These are phyloP conservation scores for Funneliformis caledonium DNA, from an alignment of 371 early-diverging fungal genomes.

Conservation along the genomic window DNA sequence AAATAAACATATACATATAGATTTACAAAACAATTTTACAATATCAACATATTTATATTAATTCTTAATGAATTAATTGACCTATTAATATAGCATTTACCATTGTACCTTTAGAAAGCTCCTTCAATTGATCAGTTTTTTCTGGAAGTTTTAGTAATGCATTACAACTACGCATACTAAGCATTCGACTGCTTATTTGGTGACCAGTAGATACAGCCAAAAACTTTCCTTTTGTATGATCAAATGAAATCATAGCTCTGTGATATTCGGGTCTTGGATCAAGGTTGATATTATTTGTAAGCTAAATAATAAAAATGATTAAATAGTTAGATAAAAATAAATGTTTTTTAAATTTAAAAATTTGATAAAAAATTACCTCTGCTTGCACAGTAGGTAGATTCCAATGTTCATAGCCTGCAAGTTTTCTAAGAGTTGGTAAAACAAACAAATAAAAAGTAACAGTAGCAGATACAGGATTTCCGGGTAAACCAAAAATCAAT, in stretches of 20 bases:
- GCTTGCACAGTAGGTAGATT: conserved; percentile 61
- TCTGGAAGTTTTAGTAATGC: conserved; percentile 73
- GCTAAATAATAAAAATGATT: conserved; percentile 41
- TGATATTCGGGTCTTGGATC: conserved; percentile 90
- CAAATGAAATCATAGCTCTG: conserved; percentile 61
- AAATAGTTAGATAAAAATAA: background rate
- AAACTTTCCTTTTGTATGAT: conserved; percentile 45
- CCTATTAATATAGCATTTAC: conserved; percentile 36
- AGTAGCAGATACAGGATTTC: conserved; percentile 91
- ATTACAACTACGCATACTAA: conserved; percentile 81
- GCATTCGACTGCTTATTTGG: conserved; percentile 82
- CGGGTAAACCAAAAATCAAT: conserved; percentile 87
- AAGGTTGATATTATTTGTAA: conserved; percentile 59
- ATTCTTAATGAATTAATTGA: conserved; percentile 1
- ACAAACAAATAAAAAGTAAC: conserved; percentile 91
- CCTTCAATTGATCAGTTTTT: conserved; percentile 42
- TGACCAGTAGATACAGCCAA: conserved; percentile 70
- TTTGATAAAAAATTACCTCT: conserved; percentile 52
- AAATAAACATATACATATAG: too few species aligned
- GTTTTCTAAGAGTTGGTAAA: conserved; percentile 77
- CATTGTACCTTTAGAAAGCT: background rate
- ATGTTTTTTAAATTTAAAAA: background rate
- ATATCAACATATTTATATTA: too few species aligned
- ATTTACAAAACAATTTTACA: too few species aligned
- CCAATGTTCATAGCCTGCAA: conserved; percentile 65